Conservation (phyloP, 2,329 filamentous ascomycete species). For the Lasiodiplodia sp. region DNA sequence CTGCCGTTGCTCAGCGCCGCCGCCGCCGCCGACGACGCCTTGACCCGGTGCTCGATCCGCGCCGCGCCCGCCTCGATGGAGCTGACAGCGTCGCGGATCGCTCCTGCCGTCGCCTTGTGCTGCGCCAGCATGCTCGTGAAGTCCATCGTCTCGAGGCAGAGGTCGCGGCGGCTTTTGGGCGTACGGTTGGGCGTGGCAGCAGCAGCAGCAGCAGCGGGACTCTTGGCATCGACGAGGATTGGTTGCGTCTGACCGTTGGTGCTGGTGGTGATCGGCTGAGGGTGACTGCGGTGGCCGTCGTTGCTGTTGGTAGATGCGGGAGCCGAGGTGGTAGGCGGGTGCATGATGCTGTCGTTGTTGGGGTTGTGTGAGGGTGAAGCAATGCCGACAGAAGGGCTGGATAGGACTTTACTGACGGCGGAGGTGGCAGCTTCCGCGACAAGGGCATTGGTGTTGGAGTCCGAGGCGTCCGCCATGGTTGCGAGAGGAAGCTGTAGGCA, state of each 20-base stretch:
- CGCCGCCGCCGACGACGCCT: too few relatives aligned
- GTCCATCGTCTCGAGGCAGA: background rate
- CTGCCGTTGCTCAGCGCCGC: background rate
- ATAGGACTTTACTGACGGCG: background rate
- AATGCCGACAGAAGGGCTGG: background rate
- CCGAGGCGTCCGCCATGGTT: background rate
- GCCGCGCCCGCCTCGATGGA: background rate
- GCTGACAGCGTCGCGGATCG: background rate
- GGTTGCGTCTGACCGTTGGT: background rate
- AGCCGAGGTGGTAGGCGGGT: background rate
- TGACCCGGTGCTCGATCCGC: background rate
- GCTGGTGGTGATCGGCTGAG: background rate
- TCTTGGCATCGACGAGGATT: background rate
- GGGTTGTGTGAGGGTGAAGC: too few relatives aligned
- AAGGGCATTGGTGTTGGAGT: background rate
- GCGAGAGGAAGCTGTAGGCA: background rate
- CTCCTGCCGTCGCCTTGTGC: background rate
- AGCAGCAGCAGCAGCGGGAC: background rate
- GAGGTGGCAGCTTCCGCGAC: background rate
- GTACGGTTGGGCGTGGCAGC: background rate
- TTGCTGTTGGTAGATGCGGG: background rate
- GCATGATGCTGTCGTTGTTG: background rate
- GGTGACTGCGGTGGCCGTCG: background rate
- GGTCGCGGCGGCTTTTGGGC: background rate
- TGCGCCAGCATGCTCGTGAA: background rate